Evolutionary conservation across 2,329 filamentous ascomycete species (phyloP), one percentile per base, ranked within the genome.

Genomic region (Sclerotinia subarctica): DNA sequence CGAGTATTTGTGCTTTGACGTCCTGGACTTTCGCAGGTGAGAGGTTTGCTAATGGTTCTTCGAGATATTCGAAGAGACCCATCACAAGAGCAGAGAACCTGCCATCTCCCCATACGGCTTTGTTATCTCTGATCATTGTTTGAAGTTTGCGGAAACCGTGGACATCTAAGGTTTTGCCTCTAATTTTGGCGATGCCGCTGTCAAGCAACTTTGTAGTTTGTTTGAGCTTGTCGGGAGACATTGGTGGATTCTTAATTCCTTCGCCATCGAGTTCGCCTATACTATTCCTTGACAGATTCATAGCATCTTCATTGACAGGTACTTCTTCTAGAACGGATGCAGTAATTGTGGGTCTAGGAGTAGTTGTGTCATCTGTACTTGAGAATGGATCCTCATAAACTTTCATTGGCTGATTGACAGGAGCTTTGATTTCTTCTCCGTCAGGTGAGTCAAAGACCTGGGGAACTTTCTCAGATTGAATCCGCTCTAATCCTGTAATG

Each of bases 111-210:
- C 91, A 87, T 26, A 87, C 82, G 19, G 87, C 83, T 73, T 84
- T 85, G 75, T 83, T 86, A 69, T 90, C 88, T 71, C 90, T 88
- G 69, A 93, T 84, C 71, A 93, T 84, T 51, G 88, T 88, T 77
- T 94, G 91, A 60, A 94, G 82, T 74, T 91, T 91, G 65, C 91
- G 86, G 82, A 94, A 93, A 68, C 91, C 91, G 75, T 93, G 90
- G 4, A 91, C 90, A 75, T 94, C 91, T n/a, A 94, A 84, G 0
- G 87, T 87, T 73, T 87, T 87, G 42, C 86, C 83, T 72, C 88
- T 88, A 73, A 94, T 89, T 71, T 91, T 90, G 64, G 87, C 82
- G 72, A 94, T 91, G 62, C 90, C 91, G 73, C 90, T 93, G 44
- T 89, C 86, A 6, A 94, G 83, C 32, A 94, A 81, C 56, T 89